Conservation (phyloP, 2,329 filamentous ascomycete genomes). For the Albifimbria verrucaria region DNA sequence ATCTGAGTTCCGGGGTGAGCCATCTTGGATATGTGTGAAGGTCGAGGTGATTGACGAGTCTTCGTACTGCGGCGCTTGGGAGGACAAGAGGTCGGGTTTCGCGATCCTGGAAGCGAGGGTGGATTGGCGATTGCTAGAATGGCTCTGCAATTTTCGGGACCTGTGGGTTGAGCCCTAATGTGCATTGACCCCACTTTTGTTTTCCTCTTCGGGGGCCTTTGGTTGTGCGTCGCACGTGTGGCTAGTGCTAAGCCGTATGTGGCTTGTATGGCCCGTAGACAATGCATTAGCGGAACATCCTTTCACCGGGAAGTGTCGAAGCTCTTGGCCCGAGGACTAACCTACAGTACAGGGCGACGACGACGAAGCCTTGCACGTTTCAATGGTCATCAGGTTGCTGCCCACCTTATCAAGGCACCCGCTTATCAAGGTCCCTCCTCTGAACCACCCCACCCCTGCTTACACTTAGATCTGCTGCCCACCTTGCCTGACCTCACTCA, state of each 20-base stretch:
- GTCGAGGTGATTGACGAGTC: conserved; percentile 15
- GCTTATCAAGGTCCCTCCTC: background rate
- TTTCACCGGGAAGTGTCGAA: too few species aligned
- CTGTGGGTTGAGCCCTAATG: conserved; percentile 31
- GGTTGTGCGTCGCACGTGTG: too few species aligned
- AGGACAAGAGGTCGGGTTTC: conserved; percentile 21
- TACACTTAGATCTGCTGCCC: background rate
- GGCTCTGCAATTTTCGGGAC: conserved; percentile 22
- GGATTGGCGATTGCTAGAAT: conserved; percentile 18
- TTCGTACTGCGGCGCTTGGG: conserved; percentile 5
- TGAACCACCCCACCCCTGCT: background rate
- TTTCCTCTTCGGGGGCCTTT: too few species aligned
- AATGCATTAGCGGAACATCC: too few species aligned
- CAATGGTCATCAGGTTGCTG: background rate
- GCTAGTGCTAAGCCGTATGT: too few species aligned
- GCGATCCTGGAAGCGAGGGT: conserved; percentile 24
- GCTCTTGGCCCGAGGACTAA: too few species aligned
- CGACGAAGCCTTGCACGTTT: too few species aligned
- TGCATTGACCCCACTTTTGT: too few species aligned
- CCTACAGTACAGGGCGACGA: too few species aligned
- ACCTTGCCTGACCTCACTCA: background rate
- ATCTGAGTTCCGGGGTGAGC: conserved; percentile 60
- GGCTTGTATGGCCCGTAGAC: too few species aligned
- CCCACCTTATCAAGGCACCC: background rate
- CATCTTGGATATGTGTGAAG: conserved; percentile 41